These are phyloP conservation scores for Solanum raphanifolium DNA, from an alignment of 257 asterid species.

Conservation along the genomic window DNA sequence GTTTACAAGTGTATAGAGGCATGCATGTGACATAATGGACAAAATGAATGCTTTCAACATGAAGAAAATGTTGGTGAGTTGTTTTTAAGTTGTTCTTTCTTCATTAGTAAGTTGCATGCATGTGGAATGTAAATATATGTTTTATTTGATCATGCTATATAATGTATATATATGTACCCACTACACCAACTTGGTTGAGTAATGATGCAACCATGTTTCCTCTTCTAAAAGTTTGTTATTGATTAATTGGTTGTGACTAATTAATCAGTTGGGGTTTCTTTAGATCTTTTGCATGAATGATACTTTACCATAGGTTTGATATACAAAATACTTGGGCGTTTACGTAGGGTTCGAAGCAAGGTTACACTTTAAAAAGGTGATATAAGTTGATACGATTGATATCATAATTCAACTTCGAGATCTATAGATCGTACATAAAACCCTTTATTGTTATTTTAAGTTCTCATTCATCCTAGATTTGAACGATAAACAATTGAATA, in stretches of 20 bases:
- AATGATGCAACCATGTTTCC: neutral
- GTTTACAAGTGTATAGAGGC: neutral
- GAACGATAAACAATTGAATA: neutral
- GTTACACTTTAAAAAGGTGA: rapidly evolving
- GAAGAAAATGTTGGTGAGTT: neutral
- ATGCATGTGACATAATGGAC: neutral
- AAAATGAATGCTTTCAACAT: slow-evolving; percentile 1
- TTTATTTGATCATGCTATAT: neutral
- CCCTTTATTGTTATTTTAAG: neutral
- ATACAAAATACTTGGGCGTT: neutral
- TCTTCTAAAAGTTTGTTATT: neutral
- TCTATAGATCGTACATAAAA: neutral
- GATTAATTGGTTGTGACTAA: neutral
- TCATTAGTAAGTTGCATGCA: neutral
- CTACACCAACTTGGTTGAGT: neutral
- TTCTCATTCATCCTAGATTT: neutral
- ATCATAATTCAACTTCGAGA: neutral
- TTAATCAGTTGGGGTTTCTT: neutral
- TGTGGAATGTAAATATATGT: neutral
- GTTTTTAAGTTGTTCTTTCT: neutral
- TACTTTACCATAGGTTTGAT: neutral
- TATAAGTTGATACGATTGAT: neutral
- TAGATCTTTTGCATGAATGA: neutral
- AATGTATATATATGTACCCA: neutral
- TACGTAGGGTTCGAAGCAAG: rapidly evolving